Evolutionary conservation across 2,329 filamentous ascomycete species (phyloP).

Genomic region (Aspergillus puulaauensis): DNA sequence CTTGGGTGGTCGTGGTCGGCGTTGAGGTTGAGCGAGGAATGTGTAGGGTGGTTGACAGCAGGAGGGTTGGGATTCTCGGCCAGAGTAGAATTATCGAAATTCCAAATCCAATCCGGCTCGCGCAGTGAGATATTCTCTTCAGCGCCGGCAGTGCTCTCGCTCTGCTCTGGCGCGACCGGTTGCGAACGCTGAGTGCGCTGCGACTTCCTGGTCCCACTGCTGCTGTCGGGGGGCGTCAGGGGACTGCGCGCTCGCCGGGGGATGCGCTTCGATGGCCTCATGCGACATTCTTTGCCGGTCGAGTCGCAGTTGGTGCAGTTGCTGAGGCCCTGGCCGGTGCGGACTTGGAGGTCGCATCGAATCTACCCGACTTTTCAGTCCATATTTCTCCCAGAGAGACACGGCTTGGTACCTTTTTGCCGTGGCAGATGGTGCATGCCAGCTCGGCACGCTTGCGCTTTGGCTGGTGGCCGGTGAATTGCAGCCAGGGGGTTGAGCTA

Average conservation of each 20-base stretch:
- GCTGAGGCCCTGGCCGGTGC: constrained; percentile 7
- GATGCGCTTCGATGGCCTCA: constrained; percentile 4
- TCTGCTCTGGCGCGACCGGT: background rate
- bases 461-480: constrained; percentile 12
- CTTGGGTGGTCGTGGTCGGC: too few species aligned
- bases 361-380: background rate
- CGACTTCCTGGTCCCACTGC: background rate
- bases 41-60: too few species aligned
- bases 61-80: background rate
- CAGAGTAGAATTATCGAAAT: background rate
- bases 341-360: constrained; percentile 14
- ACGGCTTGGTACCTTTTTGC: constrained; percentile 10
- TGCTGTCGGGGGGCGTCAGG: background rate
- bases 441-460: constrained; percentile 12
- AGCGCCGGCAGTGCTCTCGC: background rate
- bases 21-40: too few species aligned
- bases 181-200: background rate
- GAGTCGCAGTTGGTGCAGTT: constrained; percentile 15
- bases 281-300: constrained; percentile 9
- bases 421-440: constrained; percentile 13
- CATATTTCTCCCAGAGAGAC: background rate
- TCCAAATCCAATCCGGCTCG: constrained; percentile 6
- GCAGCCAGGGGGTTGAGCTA: background rate
- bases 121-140: too few species aligned
- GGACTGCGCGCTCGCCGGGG: background rate